A percentile compares a stretch with the other conserved stretches of the same genome.
These are phyloP conservation scores for Neurospora sp. DNA, from an alignment of 495 filamentous ascomycete species.

Conservation along the genomic window DNA sequence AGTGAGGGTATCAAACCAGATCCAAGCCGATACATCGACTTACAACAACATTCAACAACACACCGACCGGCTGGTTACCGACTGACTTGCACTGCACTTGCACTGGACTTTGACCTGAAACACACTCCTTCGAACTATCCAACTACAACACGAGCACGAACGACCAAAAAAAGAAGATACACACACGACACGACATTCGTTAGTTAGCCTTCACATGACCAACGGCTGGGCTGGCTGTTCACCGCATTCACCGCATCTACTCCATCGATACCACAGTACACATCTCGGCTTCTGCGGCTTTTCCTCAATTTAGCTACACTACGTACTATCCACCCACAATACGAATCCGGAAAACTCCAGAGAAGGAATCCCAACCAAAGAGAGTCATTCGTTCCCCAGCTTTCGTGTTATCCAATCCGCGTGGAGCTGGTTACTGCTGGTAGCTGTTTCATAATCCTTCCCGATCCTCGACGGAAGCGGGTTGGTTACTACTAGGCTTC, in stretches of 20 bases:
- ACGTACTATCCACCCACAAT: not conserved
- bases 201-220: not conserved
- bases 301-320: not conserved
- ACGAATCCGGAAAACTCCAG: not conserved
- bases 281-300: not conserved
- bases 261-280: not conserved
- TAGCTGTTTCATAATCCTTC: not conserved
- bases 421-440: not conserved
- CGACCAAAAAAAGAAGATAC: not conserved
- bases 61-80: not conserved
- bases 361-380: not conserved
- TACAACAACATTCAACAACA: not conserved
- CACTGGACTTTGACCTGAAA: not conserved
- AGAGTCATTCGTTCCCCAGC: not conserved
- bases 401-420: not conserved
- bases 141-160: not conserved
- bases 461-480: not conserved
- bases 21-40: not conserved
- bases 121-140: not conserved
- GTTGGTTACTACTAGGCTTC: not conserved
- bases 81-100: not conserved
- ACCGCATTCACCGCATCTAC: not conserved
- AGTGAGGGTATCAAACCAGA: not conserved
- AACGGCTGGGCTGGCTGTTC: not conserved
- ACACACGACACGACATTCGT: not conserved